Conservation (phyloP, 2,329 filamentous ascomycete species). For the Epichloe baconii region DNA sequence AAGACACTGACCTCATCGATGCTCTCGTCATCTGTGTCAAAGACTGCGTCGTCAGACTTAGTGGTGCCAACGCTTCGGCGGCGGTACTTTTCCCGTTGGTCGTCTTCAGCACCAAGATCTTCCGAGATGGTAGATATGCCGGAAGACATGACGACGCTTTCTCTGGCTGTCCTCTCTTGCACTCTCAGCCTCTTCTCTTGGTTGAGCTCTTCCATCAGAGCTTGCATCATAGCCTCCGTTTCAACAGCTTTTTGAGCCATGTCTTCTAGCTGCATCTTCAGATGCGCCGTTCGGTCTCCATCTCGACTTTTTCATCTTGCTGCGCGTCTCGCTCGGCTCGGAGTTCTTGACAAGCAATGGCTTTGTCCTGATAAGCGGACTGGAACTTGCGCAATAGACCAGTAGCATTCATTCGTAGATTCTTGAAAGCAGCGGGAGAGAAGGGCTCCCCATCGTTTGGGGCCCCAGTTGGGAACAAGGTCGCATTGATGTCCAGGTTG, state of each 20-base stretch:
- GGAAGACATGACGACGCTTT: constrained; percentile 17
- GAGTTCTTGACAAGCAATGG: constrained; percentile 35
- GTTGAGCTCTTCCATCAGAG: constrained; percentile 36
- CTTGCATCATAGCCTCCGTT: constrained; percentile 37
- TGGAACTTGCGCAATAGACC: constrained; percentile 44
- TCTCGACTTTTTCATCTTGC: constrained; percentile 42
- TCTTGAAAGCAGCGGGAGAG: constrained; percentile 47
- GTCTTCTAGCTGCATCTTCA: constrained; percentile 47
- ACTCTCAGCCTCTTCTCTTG: constrained; percentile 35
- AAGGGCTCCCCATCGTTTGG: constrained; percentile 35
- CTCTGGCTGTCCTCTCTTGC: constrained; percentile 23
- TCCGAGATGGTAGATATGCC: constrained; percentile 34
- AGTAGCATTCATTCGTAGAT: constrained; percentile 43
- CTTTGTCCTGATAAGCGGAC: constrained; percentile 41
- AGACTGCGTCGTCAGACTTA: constrained; percentile 27
- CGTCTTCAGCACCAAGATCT: constrained; percentile 41
- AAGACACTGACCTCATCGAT: constrained; percentile 44
- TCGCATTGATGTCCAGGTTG: constrained; percentile 39
- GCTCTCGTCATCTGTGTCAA: constrained; percentile 40
- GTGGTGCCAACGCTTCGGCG: constrained; percentile 30
- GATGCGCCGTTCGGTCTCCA: constrained; percentile 37
- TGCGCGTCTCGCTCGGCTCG: constrained; percentile 40
- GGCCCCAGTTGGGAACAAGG: constrained; percentile 35
- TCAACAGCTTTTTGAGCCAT: constrained; percentile 41
- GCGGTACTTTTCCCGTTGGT: constrained; percentile 29